A percentile compares a stretch with the other conserved stretches of the same genome.
Evolutionary conservation across 148 eudicot species (phyloP).

Genomic region (Gaultheria prostrata): DNA sequence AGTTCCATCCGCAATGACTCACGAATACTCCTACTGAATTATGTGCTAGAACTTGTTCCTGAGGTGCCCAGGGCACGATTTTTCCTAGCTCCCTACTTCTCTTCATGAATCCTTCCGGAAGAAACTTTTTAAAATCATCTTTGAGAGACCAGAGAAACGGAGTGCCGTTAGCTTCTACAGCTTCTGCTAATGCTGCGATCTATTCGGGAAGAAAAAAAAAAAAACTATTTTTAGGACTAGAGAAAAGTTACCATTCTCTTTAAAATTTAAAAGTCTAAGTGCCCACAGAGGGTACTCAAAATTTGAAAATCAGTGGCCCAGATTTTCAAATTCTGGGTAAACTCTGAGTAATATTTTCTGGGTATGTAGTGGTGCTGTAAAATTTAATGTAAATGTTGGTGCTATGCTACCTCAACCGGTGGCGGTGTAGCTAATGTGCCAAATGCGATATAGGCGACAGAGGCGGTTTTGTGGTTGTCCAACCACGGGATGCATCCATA

Average conservation of each 20-base stretch:
- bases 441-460: constrained; percentile 54
- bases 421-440: constrained; percentile 44
- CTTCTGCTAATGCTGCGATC: constrained; percentile 43
- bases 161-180: constrained; percentile 30
- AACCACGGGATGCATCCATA: constrained; percentile 51
- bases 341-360: no score
- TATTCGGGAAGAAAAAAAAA: not conserved
- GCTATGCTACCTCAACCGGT: constrained; percentile 24
- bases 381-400: not conserved
- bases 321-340: no score
- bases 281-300: no score
- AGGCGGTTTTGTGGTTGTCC: constrained; percentile 25
- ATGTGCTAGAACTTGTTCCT: constrained; percentile 42
- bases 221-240: not conserved
- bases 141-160: constrained; percentile 66
- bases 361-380: no score
- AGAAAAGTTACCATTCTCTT: not conserved
- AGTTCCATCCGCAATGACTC: constrained; percentile 81
- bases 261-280: no score
- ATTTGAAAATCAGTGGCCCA: no score
- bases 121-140: constrained; percentile 15
- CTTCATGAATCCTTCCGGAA: constrained; percentile 45
- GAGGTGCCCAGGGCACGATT: constrained; percentile 74
- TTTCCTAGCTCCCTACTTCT: constrained; percentile 28
- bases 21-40: constrained; percentile 43